Percentiles rank a stretch among this genome's conserved stretches.
phyloP scores from a whole-genome alignment of 2,329 filamentous ascomycete genomes.

The Claviceps sorghi region DNA sequence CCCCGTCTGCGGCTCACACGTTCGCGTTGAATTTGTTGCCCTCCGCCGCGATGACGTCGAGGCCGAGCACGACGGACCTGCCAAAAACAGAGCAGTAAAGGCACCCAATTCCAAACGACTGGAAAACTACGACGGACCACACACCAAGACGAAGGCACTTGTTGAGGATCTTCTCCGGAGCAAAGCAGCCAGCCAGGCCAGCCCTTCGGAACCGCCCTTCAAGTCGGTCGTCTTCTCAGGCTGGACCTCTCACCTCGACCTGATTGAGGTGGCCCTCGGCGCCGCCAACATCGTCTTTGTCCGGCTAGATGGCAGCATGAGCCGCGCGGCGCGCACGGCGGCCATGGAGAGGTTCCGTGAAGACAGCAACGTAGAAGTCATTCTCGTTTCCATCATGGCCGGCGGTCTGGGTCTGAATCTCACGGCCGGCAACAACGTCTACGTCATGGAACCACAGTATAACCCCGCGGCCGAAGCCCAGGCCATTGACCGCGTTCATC shows the following conservation, averaged over 20 bases:
- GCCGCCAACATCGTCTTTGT: conserved; percentile 52
- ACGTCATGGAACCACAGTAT: conserved; percentile 97
- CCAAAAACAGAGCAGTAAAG: conserved; percentile 19
- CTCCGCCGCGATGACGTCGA: conserved; percentile 50
- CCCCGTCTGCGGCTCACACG: conserved; percentile 49
- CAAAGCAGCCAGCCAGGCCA: conserved; percentile 44
- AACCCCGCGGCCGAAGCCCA: conserved; percentile 93
- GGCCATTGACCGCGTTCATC: conserved; percentile 84
- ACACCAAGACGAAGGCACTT: conserved; percentile 80
- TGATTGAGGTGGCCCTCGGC: conserved; percentile 71
- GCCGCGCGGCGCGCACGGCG: conserved; percentile 53
- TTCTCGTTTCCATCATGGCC: conserved; percentile 83
- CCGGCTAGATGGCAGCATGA: conserved; percentile 86
- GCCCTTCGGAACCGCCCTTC: conserved; percentile 55
- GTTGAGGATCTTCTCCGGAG: conserved; percentile 57
- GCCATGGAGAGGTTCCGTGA: conserved; percentile 69
- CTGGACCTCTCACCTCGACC: conserved; percentile 91
- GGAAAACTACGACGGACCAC: conserved; percentile 65
- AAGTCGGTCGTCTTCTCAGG: conserved; percentile 91
- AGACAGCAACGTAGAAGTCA: conserved; percentile 56
- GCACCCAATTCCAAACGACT: conserved; percentile 35
- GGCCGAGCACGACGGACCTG: conserved; percentile 39
- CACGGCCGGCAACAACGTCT: conserved; percentile 72
- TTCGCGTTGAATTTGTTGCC: conserved; percentile 50
- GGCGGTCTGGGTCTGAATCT: conserved; percentile 86